Conservation (phyloP, 1,139 yeast genomes). For the Scheffersomyces segobiensis region DNA sequence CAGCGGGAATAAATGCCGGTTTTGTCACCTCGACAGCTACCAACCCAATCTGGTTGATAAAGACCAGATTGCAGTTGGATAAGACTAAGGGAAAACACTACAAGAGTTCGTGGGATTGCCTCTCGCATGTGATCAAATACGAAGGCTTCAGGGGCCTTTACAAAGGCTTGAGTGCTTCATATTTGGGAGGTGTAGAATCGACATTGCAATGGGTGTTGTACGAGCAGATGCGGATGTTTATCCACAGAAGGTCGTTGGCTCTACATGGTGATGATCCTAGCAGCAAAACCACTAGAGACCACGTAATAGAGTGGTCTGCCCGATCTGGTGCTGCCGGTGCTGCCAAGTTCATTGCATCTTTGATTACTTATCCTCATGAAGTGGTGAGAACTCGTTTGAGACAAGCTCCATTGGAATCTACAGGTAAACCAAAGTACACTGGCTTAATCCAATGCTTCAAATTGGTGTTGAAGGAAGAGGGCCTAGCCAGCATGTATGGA, state of each 20-base stretch:
- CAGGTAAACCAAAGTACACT: slow-evolving; percentile 83
- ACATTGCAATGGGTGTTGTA: slow-evolving; percentile 96
- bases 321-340: slow-evolving; percentile 98
- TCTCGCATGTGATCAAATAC: slow-evolving; percentile 61
- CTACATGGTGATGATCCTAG: slow-evolving; percentile 44
- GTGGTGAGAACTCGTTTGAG: slow-evolving; percentile 93
- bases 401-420: slow-evolving; percentile 79
- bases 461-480: slow-evolving; percentile 85
- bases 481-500: slow-evolving; percentile 90
- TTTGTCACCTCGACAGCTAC: slow-evolving; percentile 96
- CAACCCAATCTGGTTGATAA: slow-evolving; percentile 98
- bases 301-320: slow-evolving; percentile 86
- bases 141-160: slow-evolving; percentile 86
- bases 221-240: slow-evolving; percentile 85
- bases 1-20: slow-evolving; percentile 93
- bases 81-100: slow-evolving; percentile 65
- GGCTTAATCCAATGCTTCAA: slow-evolving; percentile 88
- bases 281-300: slow-evolving; percentile 58
- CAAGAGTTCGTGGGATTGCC: slow-evolving; percentile 84
- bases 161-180: slow-evolving; percentile 89
- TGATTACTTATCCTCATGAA: slow-evolving; percentile 95
- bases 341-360: slow-evolving; percentile 90
- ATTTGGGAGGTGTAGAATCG: slow-evolving; percentile 90
- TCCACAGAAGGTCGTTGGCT: slow-evolving; percentile 56
- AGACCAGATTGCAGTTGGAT: slow-evolving; percentile 91